phyloP scores from a whole-genome alignment of 345 rosid genomes.

The Lagerstroemia speciosa region DNA sequence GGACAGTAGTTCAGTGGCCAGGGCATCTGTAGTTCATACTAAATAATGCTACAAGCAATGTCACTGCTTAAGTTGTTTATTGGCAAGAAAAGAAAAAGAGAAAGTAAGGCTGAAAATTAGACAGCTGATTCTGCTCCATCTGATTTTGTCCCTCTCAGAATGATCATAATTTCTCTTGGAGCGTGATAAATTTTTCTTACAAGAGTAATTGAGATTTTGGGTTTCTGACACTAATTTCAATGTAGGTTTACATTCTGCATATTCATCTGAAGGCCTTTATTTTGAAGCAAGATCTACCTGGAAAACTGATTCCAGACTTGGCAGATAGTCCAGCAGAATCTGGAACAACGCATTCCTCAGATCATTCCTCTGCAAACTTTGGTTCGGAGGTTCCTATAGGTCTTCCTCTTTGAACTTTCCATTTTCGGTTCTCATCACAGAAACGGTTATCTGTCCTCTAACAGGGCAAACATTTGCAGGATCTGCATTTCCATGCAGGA shows the following conservation, averaged over 20 bases:
- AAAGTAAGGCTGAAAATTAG: too few species aligned
- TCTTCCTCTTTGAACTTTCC: slow-evolving; percentile 2
- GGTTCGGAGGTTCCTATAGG: slow-evolving; percentile 61
- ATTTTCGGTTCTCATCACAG: not conserved
- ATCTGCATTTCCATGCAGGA: slow-evolving; percentile 46
- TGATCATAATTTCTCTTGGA: too few species aligned
- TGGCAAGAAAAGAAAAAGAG: not conserved
- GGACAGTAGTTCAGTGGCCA: not conserved
- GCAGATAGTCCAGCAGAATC: slow-evolving; percentile 19
- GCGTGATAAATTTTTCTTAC: not conserved
- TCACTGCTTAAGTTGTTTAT: not conserved
- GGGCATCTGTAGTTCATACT: not conserved
- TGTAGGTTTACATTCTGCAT: slow-evolving; percentile 45
- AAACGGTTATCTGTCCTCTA: slow-evolving; percentile 5
- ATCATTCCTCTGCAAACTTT: slow-evolving; percentile 46
- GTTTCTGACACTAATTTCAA: not conserved
- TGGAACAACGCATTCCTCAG: slow-evolving; percentile 28
- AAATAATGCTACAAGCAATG: not conserved
- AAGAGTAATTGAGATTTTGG: not conserved
- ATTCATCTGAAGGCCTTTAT: slow-evolving; percentile 48
- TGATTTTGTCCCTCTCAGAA: too few species aligned
- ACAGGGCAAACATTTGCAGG: slow-evolving; percentile 24
- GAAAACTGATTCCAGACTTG: slow-evolving; percentile 23
- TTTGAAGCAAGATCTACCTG: slow-evolving; percentile 28
- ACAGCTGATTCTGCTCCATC: too few species aligned